Conservation (phyloP, 495 filamentous ascomycete species). For the Elasticomyces elasticus region DNA sequence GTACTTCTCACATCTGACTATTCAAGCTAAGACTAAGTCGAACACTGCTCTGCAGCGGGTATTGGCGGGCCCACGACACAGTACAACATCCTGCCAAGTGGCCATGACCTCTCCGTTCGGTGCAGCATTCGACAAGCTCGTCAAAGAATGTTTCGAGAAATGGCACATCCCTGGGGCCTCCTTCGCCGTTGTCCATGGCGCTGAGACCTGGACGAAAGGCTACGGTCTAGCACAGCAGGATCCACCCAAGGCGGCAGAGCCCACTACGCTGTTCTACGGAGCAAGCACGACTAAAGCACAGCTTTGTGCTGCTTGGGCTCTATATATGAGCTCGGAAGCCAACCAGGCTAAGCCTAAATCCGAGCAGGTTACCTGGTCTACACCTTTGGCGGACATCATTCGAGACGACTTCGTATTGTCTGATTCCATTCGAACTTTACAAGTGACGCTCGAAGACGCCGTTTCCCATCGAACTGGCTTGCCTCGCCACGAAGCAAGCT, state of each 20-base stretch:
- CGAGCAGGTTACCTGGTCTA: slow-evolving; percentile 32
- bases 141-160: not conserved
- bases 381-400: slow-evolving; percentile 41
- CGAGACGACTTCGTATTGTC: slow-evolving; percentile 45
- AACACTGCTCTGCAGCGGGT: too few species aligned
- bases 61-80: too few species aligned
- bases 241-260: not conserved
- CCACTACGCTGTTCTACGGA: slow-evolving; percentile 3
- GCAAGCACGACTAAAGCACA: slow-evolving; percentile 9
- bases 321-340: not conserved
- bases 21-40: too few species aligned
- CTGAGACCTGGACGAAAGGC: not conserved
- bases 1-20: too few species aligned
- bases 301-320: slow-evolving; percentile 1
- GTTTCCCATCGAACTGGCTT: slow-evolving; percentile 17
- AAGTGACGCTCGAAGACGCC: slow-evolving; percentile 17
- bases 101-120: slow-evolving; percentile 2
- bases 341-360: not conserved
- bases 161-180: not conserved
- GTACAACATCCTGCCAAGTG: too few species aligned
- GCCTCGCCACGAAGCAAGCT: slow-evolving; percentile 22
- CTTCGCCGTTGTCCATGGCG: slow-evolving; percentile 2
- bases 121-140: not conserved
- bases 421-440: slow-evolving; percentile 34
- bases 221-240: slow-evolving; percentile 1